Evolutionary conservation across 2,329 filamentous ascomycete genomes (phyloP), one percentile per base, ranked within the genome.

Genomic region (Aspergillus proliferans): DNA sequence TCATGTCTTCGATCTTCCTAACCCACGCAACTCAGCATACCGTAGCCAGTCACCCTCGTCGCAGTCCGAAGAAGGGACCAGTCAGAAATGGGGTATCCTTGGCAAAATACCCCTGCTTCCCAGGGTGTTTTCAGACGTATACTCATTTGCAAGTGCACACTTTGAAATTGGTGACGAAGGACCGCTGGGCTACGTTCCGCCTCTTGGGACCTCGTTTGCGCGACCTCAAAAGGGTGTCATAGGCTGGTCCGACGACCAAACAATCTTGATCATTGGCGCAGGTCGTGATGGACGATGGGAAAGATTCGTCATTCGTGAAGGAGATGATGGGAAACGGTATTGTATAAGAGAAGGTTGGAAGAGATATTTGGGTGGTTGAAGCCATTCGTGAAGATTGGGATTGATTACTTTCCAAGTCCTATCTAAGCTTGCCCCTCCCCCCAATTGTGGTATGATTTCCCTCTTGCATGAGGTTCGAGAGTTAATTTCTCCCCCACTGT

Each of bases 1-100:
- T 9, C 93, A 98, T 69, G 80, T 98, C 34, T 98, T 96, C 64
- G 90, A 97, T 62, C 78, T 96, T 1, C 85, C 86, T 45, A 66
- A 69, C 46, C 69, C 71, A 33, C 61, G 55, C 28, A 66, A 64
- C 30, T 50, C 58, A 33, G 56, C 58, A 3, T 63, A 63, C 50
- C 64, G 65, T 51, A 68, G 68, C 47, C 64, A 67, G 46, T 65
- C 64, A 47, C 61, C 66, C n/a, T 57, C 61, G 18, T 58, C 61
- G 30, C 53, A 54, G 26, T 58, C 63, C 4, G 69, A 70, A 48
- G 73, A 78, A 36, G 76, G 79, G 42, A 72, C 78, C 4, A 79
- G 78, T 44, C 84, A 87, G 38, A 92, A 91, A 74, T 95, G 89
- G 87, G 90, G 89, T 1, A 80, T 95, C 43, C 73, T 96, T 4